Evolutionary conservation across 371 early-diverging fungal genomes (phyloP).

Genomic region (Mortierella sp.): DNA sequence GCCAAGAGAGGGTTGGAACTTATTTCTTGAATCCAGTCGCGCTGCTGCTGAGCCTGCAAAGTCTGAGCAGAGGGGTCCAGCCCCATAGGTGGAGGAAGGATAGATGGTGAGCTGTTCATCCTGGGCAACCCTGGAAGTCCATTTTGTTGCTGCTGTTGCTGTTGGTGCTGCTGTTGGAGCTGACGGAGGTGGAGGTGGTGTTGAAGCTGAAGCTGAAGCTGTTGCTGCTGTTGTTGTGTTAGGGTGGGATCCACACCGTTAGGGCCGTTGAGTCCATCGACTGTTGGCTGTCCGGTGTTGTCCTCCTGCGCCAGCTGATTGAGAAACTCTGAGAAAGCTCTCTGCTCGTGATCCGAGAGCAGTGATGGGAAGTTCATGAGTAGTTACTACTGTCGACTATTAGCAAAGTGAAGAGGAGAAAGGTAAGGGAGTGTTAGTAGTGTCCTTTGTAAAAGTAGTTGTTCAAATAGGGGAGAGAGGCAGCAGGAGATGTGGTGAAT

Average conservation of each 20-base stretch:
- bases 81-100: constrained; percentile 15
- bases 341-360: constrained; percentile 51
- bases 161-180: constrained; percentile 53
- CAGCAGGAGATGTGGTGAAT: not conserved
- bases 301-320: constrained; percentile 51
- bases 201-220: constrained; percentile 52
- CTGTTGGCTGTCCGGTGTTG: constrained; percentile 12
- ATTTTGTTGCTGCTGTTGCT: constrained; percentile 48
- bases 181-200: constrained; percentile 59
- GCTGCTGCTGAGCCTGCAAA: constrained; percentile 9
- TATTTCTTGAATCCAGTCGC: constrained; percentile 37
- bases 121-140: constrained; percentile 13
- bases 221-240: constrained; percentile 51
- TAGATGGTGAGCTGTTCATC: not conserved
- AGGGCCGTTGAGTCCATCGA: constrained; percentile 23
- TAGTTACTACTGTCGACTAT: constrained; percentile 10
- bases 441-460: not conserved
- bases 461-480: no score
- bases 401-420: not conserved
- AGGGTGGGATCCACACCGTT: constrained; percentile 35
- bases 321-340: constrained; percentile 50
- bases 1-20: constrained; percentile 31
- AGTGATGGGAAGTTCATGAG: constrained; percentile 46
- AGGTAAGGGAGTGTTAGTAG: not conserved
- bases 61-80: constrained; percentile 1